Conservation (phyloP, 164 flowering plant species). For the Euptelea pleiosperma region DNA sequence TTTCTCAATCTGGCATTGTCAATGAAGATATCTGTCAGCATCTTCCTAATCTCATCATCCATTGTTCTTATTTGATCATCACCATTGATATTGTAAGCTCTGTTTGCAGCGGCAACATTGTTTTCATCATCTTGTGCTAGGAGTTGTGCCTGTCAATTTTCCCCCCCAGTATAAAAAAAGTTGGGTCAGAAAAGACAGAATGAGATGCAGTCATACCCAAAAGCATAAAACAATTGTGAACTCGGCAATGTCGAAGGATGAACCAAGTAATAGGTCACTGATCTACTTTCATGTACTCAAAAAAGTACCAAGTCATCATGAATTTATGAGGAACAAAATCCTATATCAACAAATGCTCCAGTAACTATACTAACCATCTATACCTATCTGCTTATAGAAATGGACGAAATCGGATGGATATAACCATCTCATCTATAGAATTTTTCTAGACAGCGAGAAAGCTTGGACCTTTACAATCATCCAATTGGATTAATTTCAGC, state of each 20-base stretch:
- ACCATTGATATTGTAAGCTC: conserved; percentile 14
- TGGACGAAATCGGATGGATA: too few relatives aligned
- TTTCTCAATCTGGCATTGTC: conserved; percentile 68
- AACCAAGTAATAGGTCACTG: background rate
- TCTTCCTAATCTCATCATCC: conserved; percentile 46
- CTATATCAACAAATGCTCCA: too few relatives aligned
- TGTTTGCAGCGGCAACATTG: conserved; percentile 9
- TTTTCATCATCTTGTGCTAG: conserved; percentile 40
- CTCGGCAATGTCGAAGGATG: too few relatives aligned
- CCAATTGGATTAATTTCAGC: too few relatives aligned
- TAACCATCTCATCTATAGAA: too few relatives aligned
- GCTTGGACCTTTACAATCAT: too few relatives aligned
- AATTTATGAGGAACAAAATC: too few relatives aligned
- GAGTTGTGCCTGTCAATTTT: conserved; percentile 49
- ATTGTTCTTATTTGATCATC: conserved; percentile 16
- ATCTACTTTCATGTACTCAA: too few relatives aligned
- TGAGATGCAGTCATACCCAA: background rate
- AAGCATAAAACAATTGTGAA: background rate
- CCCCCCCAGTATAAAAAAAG: background rate
- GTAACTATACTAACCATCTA: too few relatives aligned
- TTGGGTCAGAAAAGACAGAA: background rate
- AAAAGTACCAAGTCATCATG: too few relatives aligned
- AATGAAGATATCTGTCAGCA: conserved; percentile 48
- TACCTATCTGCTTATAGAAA: too few relatives aligned
- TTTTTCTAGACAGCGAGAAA: too few relatives aligned